Conservation (phyloP, 1,284 basidiomycete species). For the Fomitopsis palustris region DNA sequence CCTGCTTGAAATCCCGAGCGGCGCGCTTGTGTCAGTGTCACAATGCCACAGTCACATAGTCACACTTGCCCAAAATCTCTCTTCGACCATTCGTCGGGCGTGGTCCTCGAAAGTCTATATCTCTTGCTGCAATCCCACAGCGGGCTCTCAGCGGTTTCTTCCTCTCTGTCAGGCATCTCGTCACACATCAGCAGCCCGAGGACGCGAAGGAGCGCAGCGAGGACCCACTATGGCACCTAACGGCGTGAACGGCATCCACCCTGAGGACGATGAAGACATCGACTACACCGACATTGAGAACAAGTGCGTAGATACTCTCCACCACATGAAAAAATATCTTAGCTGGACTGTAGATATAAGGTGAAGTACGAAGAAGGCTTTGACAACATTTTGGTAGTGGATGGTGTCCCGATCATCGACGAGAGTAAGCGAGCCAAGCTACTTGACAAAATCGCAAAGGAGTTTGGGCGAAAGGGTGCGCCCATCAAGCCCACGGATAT, state of each 20-base stretch:
- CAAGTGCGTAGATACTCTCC: conserved; percentile 54
- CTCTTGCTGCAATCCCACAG: background rate
- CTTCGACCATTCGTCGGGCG: background rate
- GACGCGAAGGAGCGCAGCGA: background rate
- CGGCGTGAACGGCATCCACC: conserved; percentile 24
- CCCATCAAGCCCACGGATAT: conserved; percentile 76
- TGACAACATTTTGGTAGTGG: conserved; percentile 85
- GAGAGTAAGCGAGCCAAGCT: conserved; percentile 77
- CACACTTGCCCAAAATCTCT: background rate
- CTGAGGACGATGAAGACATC: conserved; percentile 63
- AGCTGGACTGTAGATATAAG: conserved; percentile 58
- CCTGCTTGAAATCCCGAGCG: too few relatives aligned
- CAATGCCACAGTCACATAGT: background rate
- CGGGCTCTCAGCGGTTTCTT: background rate
- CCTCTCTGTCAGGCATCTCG: conserved; percentile 4
- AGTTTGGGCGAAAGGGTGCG: conserved; percentile 79
- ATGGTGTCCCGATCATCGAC: conserved; percentile 86
- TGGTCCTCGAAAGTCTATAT: background rate
- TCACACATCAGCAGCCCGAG: background rate
- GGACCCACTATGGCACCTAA: conserved; percentile 23
- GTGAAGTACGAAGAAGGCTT: conserved; percentile 79
- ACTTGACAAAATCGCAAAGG: conserved; percentile 75
- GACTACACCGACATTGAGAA: conserved; percentile 94
- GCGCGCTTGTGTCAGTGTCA: too few relatives aligned
- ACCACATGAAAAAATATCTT: background rate